Percentiles rank a stretch among this genome's conserved stretches.
These are phyloP conservation scores for Tuber melanosporum DNA, from an alignment of 495 filamentous ascomycete species.

Conservation along the genomic window DNA sequence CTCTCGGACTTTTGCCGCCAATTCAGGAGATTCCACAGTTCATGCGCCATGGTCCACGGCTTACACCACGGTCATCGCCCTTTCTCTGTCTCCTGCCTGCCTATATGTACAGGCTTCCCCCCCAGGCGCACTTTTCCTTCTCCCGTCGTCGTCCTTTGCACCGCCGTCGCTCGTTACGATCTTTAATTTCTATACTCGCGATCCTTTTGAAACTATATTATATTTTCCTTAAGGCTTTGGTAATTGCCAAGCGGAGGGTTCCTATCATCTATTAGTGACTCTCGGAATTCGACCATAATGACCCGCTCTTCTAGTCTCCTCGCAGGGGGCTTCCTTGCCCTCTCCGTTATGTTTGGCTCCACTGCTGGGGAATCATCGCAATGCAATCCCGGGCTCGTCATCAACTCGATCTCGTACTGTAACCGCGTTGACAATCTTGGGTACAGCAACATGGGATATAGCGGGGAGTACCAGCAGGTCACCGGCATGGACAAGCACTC, in stretches of 20 bases:
- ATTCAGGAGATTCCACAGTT: neutral
- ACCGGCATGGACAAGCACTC: constrained; percentile 51
- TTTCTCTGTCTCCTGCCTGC: constrained; percentile 12
- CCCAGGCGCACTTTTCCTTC: neutral
- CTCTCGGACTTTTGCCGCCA: neutral
- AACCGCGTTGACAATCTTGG: constrained; percentile 53
- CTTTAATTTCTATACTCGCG: constrained; percentile 23
- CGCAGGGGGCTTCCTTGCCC: constrained; percentile 23
- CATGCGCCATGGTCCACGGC: neutral
- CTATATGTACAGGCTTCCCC: constrained; percentile 18
- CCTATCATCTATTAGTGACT: neutral
- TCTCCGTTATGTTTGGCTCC: constrained; percentile 17
- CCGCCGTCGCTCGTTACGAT: constrained; percentile 11
- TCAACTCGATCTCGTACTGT: constrained; percentile 53
- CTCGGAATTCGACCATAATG: constrained; percentile 12
- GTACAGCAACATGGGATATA: constrained; percentile 53
- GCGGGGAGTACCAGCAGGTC: constrained; percentile 57
- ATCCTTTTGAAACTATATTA: constrained; percentile 18
- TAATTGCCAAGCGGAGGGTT: neutral
- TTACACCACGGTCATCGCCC: neutral
- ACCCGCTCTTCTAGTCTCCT: constrained; percentile 23
- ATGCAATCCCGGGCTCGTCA: constrained; percentile 2
- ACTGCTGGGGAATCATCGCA: constrained; percentile 11
- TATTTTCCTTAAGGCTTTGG: neutral
- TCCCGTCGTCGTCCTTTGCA: constrained; percentile 2